Evolutionary conservation across 2,329 filamentous ascomycete species (phyloP).

Genomic region (Ploettnerulaceae sp.): DNA sequence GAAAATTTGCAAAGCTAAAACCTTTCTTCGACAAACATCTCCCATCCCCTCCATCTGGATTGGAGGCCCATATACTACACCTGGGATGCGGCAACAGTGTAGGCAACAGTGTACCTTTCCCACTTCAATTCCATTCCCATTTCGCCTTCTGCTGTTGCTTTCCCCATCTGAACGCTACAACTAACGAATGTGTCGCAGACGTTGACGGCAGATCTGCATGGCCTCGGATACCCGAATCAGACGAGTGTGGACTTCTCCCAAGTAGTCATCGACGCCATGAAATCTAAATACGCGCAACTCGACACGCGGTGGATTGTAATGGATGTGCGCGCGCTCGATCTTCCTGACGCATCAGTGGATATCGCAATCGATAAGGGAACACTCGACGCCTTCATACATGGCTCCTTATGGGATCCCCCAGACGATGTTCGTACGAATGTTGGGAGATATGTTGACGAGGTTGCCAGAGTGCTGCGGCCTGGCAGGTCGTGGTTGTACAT

Average conservation of each 20-base stretch:
- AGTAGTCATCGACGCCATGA: constrained; percentile 50
- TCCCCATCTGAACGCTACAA: neutral
- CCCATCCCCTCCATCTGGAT: constrained; percentile 35
- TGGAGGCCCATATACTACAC: constrained; percentile 46
- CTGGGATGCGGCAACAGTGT: constrained; percentile 55
- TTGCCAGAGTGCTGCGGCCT: constrained; percentile 43
- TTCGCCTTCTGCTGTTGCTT: neutral
- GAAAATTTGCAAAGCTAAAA: constrained; percentile 43
- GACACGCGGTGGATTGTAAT: constrained; percentile 40
- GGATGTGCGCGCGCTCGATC: constrained; percentile 48
- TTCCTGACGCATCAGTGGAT: constrained; percentile 42
- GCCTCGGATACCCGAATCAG: constrained; percentile 46
- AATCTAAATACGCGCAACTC: constrained; percentile 36
- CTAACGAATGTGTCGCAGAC: constrained; percentile 38
- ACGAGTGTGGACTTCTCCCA: constrained; percentile 53
- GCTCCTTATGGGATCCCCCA: constrained; percentile 45
- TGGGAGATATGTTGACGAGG: constrained; percentile 45
- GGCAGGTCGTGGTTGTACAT: constrained; percentile 48
- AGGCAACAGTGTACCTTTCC: too few relatives aligned
- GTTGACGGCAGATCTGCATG: constrained; percentile 45
- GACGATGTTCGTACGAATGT: constrained; percentile 45
- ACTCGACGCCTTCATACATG: constrained; percentile 51
- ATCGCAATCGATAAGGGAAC: constrained; percentile 55
- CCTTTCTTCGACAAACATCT: constrained; percentile 44
- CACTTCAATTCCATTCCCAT: neutral